Base-by-base conservation (phyloP, 176 grass and related monocot species). In the Eremochloa ophiuroides region DNA sequence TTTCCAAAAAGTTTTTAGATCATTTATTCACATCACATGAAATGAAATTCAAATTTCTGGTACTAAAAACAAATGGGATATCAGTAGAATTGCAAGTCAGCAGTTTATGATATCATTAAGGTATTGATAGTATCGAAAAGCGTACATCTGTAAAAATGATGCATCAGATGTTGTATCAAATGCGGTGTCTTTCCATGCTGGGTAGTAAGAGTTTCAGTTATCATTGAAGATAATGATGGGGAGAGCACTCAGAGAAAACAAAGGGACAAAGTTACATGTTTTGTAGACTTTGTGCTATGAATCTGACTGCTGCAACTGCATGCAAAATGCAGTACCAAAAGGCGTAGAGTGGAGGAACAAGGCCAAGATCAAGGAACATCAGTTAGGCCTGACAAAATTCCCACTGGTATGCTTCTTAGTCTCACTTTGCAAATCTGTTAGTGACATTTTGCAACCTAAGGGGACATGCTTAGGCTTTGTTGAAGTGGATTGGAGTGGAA, bases 291-390 rank as follows among this genome's bases (percentile, higher is more conserved):
- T 73, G 4, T 83, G 41, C 10, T 66, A 59, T 76, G 61, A 64
- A 48, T 59, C 42, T 83, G 15, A 55, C 56, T 75, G n/a, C n/a
- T n/a, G n/a, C 64, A 48, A 48, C 41, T 84, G 16, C 61, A 74
- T 89, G 65, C 33, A 65, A 84, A 88, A 47, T 86, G 80, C 76
- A 94, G 92, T 78, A 64, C 15, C 25, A 91, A 94, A 85, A 86
- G 76, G 70, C 80, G 42, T 27, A 88, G 82, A 75, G 29, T 94
- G 51, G 88, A 86, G 66, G 80, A 69, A 31, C 77, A 65, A n/a
- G 34, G 15, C 23, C 71, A 73, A 66, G 66, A 94, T 76, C 37
- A 11, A 79, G 61, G 39, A 84, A 28, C 22, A 62, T 13, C 73
- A 80, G 44, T 50, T 47, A 76, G 8, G 33, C 71, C 41, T 81